phyloP scores from a whole-genome alignment of 1,139 yeast genomes.

The Taiozyma sp. region DNA sequence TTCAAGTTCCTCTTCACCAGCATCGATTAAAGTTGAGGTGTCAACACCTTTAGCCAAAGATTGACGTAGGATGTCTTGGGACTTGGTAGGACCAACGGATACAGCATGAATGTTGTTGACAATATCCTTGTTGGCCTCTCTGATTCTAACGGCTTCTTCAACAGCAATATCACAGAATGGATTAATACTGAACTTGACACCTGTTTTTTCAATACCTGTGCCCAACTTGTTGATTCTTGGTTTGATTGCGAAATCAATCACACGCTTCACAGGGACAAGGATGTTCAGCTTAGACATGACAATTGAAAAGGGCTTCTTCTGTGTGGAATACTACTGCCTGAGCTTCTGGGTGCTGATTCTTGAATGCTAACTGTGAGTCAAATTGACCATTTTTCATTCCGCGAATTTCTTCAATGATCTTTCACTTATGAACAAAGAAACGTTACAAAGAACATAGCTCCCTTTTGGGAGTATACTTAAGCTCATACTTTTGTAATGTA shows the following conservation, averaged over 20 bases:
- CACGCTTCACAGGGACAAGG: constrained; percentile 92
- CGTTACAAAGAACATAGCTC: too few relatives aligned
- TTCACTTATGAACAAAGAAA: too few relatives aligned
- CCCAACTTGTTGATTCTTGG: constrained; percentile 89
- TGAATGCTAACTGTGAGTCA: neutral
- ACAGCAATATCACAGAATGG: constrained; percentile 97
- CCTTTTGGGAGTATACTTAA: too few relatives aligned
- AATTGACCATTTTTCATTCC: neutral
- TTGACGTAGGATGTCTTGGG: constrained; percentile 83
- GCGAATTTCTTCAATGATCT: neutral
- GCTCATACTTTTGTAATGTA: neutral
- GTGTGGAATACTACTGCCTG: too few relatives aligned
- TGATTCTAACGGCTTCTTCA: constrained; percentile 85
- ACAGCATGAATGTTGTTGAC: constrained; percentile 90
- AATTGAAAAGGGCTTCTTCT: too few relatives aligned
- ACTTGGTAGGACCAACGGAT: constrained; percentile 82
- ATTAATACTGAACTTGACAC: constrained; percentile 89
- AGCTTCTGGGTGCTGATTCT: neutral
- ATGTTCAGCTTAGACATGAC: constrained; percentile 37
- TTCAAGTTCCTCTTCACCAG: constrained; percentile 67
- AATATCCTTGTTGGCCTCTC: constrained; percentile 60
- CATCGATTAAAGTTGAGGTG: constrained; percentile 75
- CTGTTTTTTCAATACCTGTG: constrained; percentile 84
- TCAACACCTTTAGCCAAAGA: constrained; percentile 96
- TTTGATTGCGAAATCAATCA: constrained; percentile 87